phyloP scores from a whole-genome alignment of 2,329 filamentous ascomycete species.

The Aspergillus tubingensis region DNA sequence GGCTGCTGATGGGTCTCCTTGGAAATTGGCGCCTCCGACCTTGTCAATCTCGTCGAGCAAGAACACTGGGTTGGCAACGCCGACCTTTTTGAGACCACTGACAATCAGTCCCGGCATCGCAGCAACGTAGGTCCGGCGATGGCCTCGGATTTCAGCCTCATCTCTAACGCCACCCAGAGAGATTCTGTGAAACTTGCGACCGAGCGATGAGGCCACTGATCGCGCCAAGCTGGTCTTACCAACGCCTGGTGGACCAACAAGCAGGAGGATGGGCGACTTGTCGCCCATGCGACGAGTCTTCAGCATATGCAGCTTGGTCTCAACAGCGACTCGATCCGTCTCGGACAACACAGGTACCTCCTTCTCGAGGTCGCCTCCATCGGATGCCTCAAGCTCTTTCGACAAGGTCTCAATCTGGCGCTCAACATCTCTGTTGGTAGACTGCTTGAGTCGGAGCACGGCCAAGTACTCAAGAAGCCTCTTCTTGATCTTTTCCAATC shows the following conservation, averaged over 20 bases:
- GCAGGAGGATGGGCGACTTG: slow-evolving; percentile 91
- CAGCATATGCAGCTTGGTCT: slow-evolving; percentile 71
- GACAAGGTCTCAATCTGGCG: slow-evolving; percentile 66
- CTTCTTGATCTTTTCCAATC: slow-evolving; percentile 96
- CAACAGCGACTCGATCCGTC: slow-evolving; percentile 46
- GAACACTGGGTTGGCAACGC: slow-evolving; percentile 92
- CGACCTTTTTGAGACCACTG: slow-evolving; percentile 90
- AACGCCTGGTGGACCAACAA: slow-evolving; percentile 90
- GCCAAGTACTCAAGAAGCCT: slow-evolving; percentile 91
- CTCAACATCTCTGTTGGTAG: slow-evolving; percentile 80
- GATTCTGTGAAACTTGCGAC: slow-evolving; percentile 94
- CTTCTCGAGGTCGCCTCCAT: slow-evolving; percentile 54
- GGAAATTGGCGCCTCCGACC: slow-evolving; percentile 84
- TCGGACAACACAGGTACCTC: slow-evolving; percentile 55
- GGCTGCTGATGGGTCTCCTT: slow-evolving; percentile 92
- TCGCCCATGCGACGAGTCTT: slow-evolving; percentile 84
- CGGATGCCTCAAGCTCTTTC: slow-evolving; percentile 45
- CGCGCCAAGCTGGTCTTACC: slow-evolving; percentile 95
- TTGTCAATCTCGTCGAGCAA: slow-evolving; percentile 98
- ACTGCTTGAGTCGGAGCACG: slow-evolving; percentile 92
- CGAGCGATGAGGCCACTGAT: slow-evolving; percentile 87
- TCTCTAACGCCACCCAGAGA: slow-evolving; percentile 94
- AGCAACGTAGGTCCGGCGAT: slow-evolving; percentile 92
- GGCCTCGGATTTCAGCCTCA: slow-evolving; percentile 94
- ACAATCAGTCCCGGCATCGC: slow-evolving; percentile 98